Percentiles rank a stretch among this genome's conserved stretches.
Evolutionary conservation across 495 filamentous ascomycete species (phyloP).

Genomic region (Aspergillus bertholletiae): DNA sequence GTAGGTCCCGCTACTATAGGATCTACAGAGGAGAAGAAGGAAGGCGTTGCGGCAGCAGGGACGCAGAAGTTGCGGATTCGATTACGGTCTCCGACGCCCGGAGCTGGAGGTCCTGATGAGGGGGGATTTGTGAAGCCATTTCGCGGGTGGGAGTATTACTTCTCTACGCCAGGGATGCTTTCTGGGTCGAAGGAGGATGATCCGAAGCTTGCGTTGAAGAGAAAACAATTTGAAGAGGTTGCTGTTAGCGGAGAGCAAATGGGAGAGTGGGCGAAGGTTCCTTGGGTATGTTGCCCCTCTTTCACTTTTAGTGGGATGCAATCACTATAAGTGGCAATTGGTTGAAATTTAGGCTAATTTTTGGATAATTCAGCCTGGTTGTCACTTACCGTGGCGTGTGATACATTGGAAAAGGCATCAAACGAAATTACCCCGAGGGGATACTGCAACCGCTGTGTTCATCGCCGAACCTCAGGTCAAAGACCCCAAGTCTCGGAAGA

Average conservation of each 20-base stretch:
- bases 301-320: no score
- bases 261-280: constrained; percentile 30
- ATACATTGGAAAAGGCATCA: constrained; percentile 37
- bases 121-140: constrained; percentile 41
- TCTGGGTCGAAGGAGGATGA: constrained; percentile 10
- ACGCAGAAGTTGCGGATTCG: constrained; percentile 42
- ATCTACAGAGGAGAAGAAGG: neutral
- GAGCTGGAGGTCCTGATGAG: constrained; percentile 20
- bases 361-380: constrained; percentile 30
- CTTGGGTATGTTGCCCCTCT: constrained; percentile 33
- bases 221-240: constrained; percentile 36
- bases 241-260: constrained; percentile 39
- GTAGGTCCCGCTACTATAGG: neutral
- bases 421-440: constrained; percentile 30
- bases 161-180: constrained; percentile 31
- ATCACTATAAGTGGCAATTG: no score
- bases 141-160: constrained; percentile 45
- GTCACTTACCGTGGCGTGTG: constrained; percentile 44
- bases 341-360: neutral
- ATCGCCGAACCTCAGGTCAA: constrained; percentile 23
- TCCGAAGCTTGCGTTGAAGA: constrained; percentile 15
- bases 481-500: constrained; percentile 35
- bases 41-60: constrained; percentile 3
- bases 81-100: constrained; percentile 39
- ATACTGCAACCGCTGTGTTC: constrained; percentile 18